Evolutionary conservation across 1,139 yeast genomes (phyloP).

Genomic region (Pneumocystis murina): DNA sequence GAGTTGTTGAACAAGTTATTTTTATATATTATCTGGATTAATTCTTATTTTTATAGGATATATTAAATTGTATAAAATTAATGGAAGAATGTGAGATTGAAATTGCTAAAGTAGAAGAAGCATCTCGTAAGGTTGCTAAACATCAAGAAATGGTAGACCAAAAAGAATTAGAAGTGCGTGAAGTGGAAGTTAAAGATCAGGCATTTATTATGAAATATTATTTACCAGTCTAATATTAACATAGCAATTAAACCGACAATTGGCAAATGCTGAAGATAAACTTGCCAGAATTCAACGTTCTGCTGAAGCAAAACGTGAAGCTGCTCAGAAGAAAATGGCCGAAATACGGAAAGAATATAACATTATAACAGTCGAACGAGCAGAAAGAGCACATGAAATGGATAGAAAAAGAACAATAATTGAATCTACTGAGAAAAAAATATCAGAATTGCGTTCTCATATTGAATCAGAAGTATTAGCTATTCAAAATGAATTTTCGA

Average conservation of each 20-base stretch:
- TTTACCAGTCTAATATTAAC: conserved; percentile 16
- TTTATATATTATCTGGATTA: conserved; percentile 27
- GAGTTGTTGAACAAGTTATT: conserved; percentile 40
- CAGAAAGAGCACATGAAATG: conserved; percentile 38
- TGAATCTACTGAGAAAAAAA: conserved; percentile 32
- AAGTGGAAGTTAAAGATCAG: conserved; percentile 31
- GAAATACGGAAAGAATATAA: conserved; percentile 36
- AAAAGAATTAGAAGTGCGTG: conserved; percentile 32
- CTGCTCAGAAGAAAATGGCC: conserved; percentile 33
- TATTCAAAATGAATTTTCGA: conserved; percentile 39
- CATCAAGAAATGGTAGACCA: conserved; percentile 37
- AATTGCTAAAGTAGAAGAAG: conserved; percentile 34
- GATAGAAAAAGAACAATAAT: conserved; percentile 36
- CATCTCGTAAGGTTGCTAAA: conserved; percentile 28
- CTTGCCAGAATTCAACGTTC: conserved; percentile 36
- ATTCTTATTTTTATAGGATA: not conserved
- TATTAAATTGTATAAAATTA: conserved; percentile 21
- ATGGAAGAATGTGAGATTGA: conserved; percentile 47
- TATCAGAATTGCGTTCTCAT: conserved; percentile 28
- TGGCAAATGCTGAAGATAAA: conserved; percentile 41
- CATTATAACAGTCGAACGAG: conserved; percentile 36
- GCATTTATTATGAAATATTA: conserved; percentile 6
- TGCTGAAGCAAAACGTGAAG: conserved; percentile 33
- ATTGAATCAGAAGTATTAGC: conserved; percentile 42
- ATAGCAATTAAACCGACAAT: conserved; percentile 38